Base-by-base conservation (phyloP, 805 yeast species). In the Sugiyamaella qingdaonensis region DNA sequence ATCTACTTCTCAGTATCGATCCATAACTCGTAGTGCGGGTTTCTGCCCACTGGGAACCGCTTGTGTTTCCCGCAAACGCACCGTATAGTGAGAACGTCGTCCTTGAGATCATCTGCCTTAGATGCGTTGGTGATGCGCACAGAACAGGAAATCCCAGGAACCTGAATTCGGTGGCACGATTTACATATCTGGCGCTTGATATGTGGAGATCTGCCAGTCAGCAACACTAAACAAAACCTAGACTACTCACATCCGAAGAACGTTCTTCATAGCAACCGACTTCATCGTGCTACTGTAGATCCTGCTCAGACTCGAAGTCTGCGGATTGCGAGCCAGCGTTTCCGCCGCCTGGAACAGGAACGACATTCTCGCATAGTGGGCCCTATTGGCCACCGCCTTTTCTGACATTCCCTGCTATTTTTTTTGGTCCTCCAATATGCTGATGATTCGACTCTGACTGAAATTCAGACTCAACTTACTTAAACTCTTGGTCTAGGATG, bases 111-210 rank as follows among this genome's bases (percentile, higher is more conserved):
- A 31, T 66, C 46, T 0, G 49, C 36, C 45, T 70, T 73, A 16
- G 80, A 77, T 13, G 48, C 49, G 61, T 83, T 81, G 33, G 68
- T 73, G 1, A 84, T 52, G 18, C 70, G 64, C 2, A 73, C 58
- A 0, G 64, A 46, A 48, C 77, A 61, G 16, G 76, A 74, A 14
- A 72, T 48, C 0, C 83, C 85, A 0, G 85, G 81, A 0, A 80
- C 61, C 55, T 78, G 69, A 9, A 78, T 55, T 8, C 81, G 65
- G 44, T 77, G 68, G 66, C 96, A 89, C 35, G 69, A 70, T 60
- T 87, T 88, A 68, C 96, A 89, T 13, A 84, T 63, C 0, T 78
- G 73, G 58, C 95, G 73, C 66, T 89, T 89, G 10, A 88, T 61
- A 4, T 57, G 57, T 0, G 60, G 63, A 46, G 85, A 77, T 10